phyloP scores from a whole-genome alignment of 2,329 filamentous ascomycete species.

The Penicillium sp. region DNA sequence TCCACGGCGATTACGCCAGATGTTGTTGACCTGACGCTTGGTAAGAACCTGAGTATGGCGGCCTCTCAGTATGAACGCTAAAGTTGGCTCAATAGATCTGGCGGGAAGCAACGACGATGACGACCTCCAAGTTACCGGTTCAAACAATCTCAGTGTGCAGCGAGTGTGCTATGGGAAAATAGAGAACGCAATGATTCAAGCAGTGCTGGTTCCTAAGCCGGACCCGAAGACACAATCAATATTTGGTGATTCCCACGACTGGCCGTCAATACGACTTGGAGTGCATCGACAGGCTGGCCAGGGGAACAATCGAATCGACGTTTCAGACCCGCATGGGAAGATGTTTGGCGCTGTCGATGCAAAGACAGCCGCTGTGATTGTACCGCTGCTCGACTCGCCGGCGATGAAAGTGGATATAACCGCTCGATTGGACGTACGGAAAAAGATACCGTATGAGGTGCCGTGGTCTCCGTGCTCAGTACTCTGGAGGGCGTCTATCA shows the following conservation, averaged over 20 bases:
- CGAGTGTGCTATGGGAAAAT: conserved; percentile 83
- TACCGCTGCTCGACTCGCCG: conserved; percentile 72
- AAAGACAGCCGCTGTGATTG: conserved; percentile 69
- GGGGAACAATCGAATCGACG: conserved; percentile 65
- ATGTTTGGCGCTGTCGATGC: conserved; percentile 78
- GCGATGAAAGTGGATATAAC: conserved; percentile 70
- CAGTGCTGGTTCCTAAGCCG: conserved; percentile 71
- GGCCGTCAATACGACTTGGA: conserved; percentile 76
- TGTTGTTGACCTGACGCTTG: conserved; percentile 52
- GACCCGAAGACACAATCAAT: conserved; percentile 57
- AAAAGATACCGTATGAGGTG: conserved; percentile 66
- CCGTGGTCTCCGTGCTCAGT: conserved; percentile 67
- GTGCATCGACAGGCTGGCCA: conserved; percentile 65
- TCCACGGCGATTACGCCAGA: conserved; percentile 55
- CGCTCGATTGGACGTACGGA: conserved; percentile 71
- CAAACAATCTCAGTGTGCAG: conserved; percentile 66
- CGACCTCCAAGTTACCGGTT: conserved; percentile 50
- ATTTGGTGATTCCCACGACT: conserved; percentile 61
- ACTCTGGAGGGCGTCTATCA: conserved; percentile 69
- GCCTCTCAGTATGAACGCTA: conserved; percentile 19
- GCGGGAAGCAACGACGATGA: conserved; percentile 38
- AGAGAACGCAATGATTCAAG: conserved; percentile 69
- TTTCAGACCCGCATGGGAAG: conserved; percentile 71
- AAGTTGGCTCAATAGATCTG: conserved; percentile 27
- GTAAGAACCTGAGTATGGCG: conserved; percentile 26